Conservation (phyloP, 2,329 filamentous ascomycete genomes). For the Phoma herbarum region DNA sequence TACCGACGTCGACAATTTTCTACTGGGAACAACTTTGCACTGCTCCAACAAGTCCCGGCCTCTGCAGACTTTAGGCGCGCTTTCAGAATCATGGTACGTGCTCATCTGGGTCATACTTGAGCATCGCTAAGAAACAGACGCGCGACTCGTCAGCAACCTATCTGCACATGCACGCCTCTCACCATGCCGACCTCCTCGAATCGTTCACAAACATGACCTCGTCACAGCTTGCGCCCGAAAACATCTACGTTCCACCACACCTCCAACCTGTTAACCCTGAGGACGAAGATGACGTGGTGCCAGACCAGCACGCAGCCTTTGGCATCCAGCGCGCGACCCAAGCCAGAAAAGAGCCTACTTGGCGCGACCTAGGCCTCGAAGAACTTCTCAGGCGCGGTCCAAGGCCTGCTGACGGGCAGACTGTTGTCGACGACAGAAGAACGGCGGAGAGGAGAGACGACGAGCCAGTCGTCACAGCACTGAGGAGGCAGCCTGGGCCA, state of each 20-base stretch:
- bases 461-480: slow-evolving; percentile 42
- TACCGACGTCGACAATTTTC: not conserved
- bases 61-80: too few species aligned
- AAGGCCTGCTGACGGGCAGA: slow-evolving; percentile 17
- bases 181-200: slow-evolving; percentile 81
- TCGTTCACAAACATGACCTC: slow-evolving; percentile 55
- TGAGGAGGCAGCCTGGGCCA: slow-evolving; percentile 45
- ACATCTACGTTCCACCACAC: slow-evolving; percentile 81
- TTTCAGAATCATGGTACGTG: slow-evolving; percentile 6
- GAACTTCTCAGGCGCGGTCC: slow-evolving; percentile 74
- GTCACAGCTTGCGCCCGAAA: slow-evolving; percentile 62
- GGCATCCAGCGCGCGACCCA: slow-evolving; percentile 84
- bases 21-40: too few species aligned
- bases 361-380: slow-evolving; percentile 80
- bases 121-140: slow-evolving; percentile 48
- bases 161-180: slow-evolving; percentile 75
- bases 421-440: slow-evolving; percentile 17
- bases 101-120: too few species aligned
- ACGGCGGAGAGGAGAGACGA: slow-evolving; percentile 25
- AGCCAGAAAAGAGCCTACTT: slow-evolving; percentile 73
- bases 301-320: slow-evolving; percentile 87
- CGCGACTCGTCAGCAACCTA: slow-evolving; percentile 81
- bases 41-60: too few species aligned
- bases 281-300: slow-evolving; percentile 88
- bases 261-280: slow-evolving; percentile 86